phyloP scores from a whole-genome alignment of 2,329 filamentous ascomycete genomes.

The Aspergillus flavus region DNA sequence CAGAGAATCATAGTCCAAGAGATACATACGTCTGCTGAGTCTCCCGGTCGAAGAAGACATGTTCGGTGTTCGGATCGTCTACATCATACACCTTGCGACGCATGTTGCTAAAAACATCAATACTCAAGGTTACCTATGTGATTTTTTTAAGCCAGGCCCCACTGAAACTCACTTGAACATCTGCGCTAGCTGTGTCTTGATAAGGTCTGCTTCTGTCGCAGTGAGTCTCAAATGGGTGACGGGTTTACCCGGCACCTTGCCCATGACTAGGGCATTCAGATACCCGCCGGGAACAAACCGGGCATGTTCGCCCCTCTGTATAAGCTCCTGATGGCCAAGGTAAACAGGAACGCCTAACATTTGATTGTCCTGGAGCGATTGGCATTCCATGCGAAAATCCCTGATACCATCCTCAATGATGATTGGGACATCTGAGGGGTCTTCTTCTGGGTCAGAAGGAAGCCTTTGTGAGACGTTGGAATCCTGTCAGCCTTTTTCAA shows the following conservation, averaged over 20 bases:
- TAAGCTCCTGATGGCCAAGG: too few relatives aligned
- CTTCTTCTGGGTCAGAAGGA: background rate
- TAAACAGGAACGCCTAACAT: background rate
- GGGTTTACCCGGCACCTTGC: too few relatives aligned
- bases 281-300: too few relatives aligned
- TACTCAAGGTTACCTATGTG: background rate
- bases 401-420: background rate
- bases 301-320: too few relatives aligned
- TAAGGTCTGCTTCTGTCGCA: too few relatives aligned
- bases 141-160: accelerated
- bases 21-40: background rate
- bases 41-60: background rate
- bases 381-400: background rate
- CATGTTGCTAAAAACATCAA: background rate
- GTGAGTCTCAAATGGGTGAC: too few relatives aligned
- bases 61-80: background rate
- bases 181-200: too few relatives aligned
- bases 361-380: background rate
- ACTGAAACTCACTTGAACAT: background rate
- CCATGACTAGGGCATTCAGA: too few relatives aligned
- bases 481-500: background rate
- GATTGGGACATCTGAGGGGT: background rate
- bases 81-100: background rate
- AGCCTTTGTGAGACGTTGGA: background rate
- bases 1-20: background rate